A percentile compares a stretch with the other conserved stretches of the same genome.
Conservation (phyloP, 116 monocot genomes). For the Dioscorea cayenensis region DNA sequence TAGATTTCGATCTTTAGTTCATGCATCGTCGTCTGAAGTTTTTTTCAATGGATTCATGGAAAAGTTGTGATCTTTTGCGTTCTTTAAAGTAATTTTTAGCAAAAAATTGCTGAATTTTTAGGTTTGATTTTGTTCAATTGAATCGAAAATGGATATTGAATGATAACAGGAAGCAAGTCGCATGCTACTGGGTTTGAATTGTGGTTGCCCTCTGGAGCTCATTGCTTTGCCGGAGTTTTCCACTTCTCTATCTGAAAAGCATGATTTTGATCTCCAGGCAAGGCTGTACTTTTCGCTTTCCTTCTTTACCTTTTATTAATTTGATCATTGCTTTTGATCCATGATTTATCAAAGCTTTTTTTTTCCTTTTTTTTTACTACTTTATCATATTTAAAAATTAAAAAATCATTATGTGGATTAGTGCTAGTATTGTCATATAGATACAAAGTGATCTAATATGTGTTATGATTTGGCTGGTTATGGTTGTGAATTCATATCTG, state of each 20-base stretch:
- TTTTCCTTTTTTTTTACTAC: too few species aligned
- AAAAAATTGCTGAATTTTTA: neutral
- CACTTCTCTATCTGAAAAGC: conserved; percentile 33
- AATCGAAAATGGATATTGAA: neutral
- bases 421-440: too few species aligned
- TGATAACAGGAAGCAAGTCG: conserved; percentile 64
- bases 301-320: neutral
- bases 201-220: conserved; percentile 50
- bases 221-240: conserved; percentile 38
- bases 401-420: too few species aligned
- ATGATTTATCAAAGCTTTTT: neutral
- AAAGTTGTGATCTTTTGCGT: too few species aligned
- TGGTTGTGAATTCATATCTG: too few species aligned
- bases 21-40: neutral
- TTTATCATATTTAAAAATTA: too few species aligned
- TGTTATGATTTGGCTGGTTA: too few species aligned
- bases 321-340: neutral
- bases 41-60: too few species aligned
- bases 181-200: conserved; percentile 75
- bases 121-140: neutral
- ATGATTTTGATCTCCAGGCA: conserved; percentile 92
- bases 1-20: neutral
- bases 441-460: too few species aligned
- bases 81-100: neutral
- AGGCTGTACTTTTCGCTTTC: neutral